Evolutionary conservation across 176 grass and related monocot genomes (phyloP).

Genomic region (Oryza coarctata): DNA sequence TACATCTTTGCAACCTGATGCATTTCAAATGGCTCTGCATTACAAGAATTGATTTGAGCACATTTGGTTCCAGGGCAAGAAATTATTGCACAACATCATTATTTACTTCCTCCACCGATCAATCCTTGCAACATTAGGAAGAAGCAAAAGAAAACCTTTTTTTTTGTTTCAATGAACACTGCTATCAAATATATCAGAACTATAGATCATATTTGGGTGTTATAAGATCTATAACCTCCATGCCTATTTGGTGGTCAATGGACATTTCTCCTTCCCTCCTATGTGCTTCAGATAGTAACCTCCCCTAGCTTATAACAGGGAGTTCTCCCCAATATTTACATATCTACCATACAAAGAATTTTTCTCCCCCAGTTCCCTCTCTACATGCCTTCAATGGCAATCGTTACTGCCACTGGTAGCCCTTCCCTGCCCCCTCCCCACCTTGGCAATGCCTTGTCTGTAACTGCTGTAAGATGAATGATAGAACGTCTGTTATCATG

Average conservation of each 20-base stretch:
- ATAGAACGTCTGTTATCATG: constrained; percentile 7
- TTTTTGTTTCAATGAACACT: constrained; percentile 48
- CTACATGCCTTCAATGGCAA: constrained; percentile 63
- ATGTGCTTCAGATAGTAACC: constrained; percentile 47
- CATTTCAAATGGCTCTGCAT: constrained; percentile 17
- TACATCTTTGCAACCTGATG: constrained; percentile 29
- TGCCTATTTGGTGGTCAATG: constrained; percentile 59
- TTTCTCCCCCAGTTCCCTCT: constrained; percentile 35
- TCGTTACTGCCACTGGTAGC: constrained; percentile 50
- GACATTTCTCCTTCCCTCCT: constrained; percentile 33
- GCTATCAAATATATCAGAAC: constrained; percentile 60
- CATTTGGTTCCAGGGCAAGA: constrained; percentile 21
- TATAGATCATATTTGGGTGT: constrained; percentile 52
- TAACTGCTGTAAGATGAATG: constrained; percentile 48
- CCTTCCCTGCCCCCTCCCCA: constrained; percentile 42
- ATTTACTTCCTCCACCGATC: constrained; percentile 34
- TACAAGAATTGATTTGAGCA: neutral
- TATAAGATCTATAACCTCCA: constrained; percentile 67
- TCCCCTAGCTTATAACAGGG: constrained; percentile 34
- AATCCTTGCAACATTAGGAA: constrained; percentile 36
- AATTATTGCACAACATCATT: constrained; percentile 24
- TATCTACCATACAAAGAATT: constrained; percentile 72
- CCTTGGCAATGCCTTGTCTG: constrained; percentile 24
- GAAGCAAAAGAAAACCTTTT: constrained; percentile 20
- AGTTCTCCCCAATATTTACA: constrained; percentile 74